Evolutionary conservation across 2,329 filamentous ascomycete species (phyloP).

Genomic region (Pseudocercospora cruenta): DNA sequence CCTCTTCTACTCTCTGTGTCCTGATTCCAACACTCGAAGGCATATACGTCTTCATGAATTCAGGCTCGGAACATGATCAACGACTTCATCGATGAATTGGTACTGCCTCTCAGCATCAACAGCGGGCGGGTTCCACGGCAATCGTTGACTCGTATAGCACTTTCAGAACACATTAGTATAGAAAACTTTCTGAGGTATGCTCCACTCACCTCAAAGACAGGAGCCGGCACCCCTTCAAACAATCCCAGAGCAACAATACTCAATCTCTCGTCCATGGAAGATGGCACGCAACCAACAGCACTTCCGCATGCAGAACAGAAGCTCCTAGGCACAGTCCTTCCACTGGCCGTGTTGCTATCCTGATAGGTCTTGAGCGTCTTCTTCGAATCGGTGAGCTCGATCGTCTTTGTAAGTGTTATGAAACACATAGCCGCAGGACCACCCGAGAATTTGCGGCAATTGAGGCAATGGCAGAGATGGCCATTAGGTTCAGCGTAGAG

Average conservation of each 20-base stretch:
- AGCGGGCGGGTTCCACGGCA: slow-evolving; percentile 1
- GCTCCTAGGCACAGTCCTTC: slow-evolving; percentile 19
- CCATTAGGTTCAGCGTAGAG: slow-evolving; percentile 47
- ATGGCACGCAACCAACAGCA: slow-evolving; percentile 16
- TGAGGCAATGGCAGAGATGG: slow-evolving; percentile 51
- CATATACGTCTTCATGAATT: background rate
- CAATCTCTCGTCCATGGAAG: slow-evolving; percentile 3
- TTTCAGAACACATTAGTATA: background rate
- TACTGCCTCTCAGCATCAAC: slow-evolving; percentile 3
- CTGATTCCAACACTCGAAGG: too few relatives aligned
- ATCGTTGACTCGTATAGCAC: background rate
- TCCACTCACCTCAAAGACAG: slow-evolving; percentile 21
- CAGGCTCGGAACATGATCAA: background rate
- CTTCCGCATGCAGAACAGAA: slow-evolving; percentile 28
- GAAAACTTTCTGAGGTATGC: too few relatives aligned
- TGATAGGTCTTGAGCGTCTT: slow-evolving; percentile 19
- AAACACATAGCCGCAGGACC: slow-evolving; percentile 16
- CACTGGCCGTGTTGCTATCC: slow-evolving; percentile 23
- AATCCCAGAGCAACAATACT: slow-evolving; percentile 23
- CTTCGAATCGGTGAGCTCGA: slow-evolving; percentile 21
- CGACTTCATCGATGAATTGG: background rate
- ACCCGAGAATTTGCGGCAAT: slow-evolving; percentile 48
- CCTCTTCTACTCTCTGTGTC: background rate
- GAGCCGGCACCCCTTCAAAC: slow-evolving; percentile 23
- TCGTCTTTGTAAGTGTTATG: slow-evolving; percentile 13